These are phyloP conservation scores for Phytophthora aleatoria DNA, from an alignment of 352 stramenopile genomes.

Conservation along the genomic window DNA sequence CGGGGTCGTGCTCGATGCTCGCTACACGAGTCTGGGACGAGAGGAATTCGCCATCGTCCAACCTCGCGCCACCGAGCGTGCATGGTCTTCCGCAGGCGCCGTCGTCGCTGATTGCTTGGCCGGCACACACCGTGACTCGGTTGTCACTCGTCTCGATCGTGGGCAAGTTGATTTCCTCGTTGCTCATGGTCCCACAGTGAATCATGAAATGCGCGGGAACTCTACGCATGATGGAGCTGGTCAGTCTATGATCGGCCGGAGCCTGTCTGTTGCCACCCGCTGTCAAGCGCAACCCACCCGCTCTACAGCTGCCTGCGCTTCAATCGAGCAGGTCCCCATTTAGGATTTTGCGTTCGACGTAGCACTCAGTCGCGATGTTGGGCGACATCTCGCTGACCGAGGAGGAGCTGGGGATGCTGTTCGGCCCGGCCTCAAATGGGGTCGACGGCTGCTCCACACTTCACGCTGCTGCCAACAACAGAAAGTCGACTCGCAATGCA, in stretches of 20 bases:
- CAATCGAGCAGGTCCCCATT: constrained; percentile 32
- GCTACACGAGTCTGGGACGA: constrained; percentile 26
- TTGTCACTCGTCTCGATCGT: constrained; percentile 29
- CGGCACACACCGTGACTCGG: background rate
- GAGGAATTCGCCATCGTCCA: constrained; percentile 31
- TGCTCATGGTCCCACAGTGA: constrained; percentile 32
- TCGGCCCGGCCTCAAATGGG: constrained; percentile 29
- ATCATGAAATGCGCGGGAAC: constrained; percentile 9
- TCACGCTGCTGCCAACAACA: constrained; percentile 2
- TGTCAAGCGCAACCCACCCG: constrained; percentile 24
- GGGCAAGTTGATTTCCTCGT: constrained; percentile 31
- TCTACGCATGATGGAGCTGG: constrained; percentile 11
- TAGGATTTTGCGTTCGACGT: constrained; percentile 31
- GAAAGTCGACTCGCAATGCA: constrained; percentile 17
- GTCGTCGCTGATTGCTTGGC: constrained; percentile 2
- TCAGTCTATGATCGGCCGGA: constrained; percentile 30
- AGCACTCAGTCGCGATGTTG: constrained; percentile 25
- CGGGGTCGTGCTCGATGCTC: constrained; percentile 9
- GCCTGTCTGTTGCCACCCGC: constrained; percentile 32
- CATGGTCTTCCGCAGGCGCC: constrained; percentile 20
- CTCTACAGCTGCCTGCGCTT: constrained; percentile 33
- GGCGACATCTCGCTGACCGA: constrained; percentile 34
- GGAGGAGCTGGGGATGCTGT: constrained; percentile 40
- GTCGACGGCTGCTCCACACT: background rate
- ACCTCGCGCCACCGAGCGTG: constrained; percentile 23